phyloP scores from a whole-genome alignment of 1,139 yeast genomes.

The Hyphopichia fennica region DNA sequence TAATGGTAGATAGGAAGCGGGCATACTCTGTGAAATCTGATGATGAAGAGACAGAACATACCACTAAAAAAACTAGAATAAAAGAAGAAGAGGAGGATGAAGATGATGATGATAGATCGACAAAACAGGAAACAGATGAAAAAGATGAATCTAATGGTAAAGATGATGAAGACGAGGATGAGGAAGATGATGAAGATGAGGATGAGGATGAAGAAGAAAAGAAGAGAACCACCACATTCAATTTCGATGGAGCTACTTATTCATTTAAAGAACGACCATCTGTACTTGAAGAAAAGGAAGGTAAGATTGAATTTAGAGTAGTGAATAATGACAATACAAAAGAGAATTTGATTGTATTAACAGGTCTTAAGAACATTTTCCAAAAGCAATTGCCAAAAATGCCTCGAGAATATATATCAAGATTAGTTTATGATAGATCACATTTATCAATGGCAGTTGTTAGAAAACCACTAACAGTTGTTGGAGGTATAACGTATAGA shows the following conservation, averaged over 20 bases:
- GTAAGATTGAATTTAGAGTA: slow-evolving; percentile 89
- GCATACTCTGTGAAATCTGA: slow-evolving; percentile 19
- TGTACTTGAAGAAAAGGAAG: slow-evolving; percentile 88
- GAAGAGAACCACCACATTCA: slow-evolving; percentile 49
- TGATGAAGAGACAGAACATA: slow-evolving; percentile 32
- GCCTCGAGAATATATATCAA: slow-evolving; percentile 96
- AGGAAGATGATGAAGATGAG: slow-evolving; percentile 40
- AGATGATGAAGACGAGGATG: slow-evolving; percentile 27
- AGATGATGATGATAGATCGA: slow-evolving; percentile 11
- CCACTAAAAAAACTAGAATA: slow-evolving; percentile 29
- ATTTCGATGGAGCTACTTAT: slow-evolving; percentile 74
- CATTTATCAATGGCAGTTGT: slow-evolving; percentile 96
- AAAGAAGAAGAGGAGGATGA: slow-evolving; percentile 14
- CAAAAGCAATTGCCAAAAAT: slow-evolving; percentile 97
- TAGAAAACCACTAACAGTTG: slow-evolving; percentile 88
- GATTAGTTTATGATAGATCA: slow-evolving; percentile 90
- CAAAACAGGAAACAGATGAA: not conserved
- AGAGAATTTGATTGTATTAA: slow-evolving; percentile 86
- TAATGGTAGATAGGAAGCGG: slow-evolving; percentile 36
- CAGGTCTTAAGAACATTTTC: slow-evolving; percentile 93
- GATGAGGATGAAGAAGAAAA: slow-evolving; percentile 54
- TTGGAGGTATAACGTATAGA: slow-evolving; percentile 95
- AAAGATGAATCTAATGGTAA: slow-evolving; percentile 5
- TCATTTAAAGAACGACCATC: slow-evolving; percentile 91
- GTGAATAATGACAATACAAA: slow-evolving; percentile 90